A percentile compares a stretch with the other conserved stretches of the same genome.
phyloP scores from a whole-genome alignment of 1,139 yeast species.

The Geotrichum carabidarum region DNA sequence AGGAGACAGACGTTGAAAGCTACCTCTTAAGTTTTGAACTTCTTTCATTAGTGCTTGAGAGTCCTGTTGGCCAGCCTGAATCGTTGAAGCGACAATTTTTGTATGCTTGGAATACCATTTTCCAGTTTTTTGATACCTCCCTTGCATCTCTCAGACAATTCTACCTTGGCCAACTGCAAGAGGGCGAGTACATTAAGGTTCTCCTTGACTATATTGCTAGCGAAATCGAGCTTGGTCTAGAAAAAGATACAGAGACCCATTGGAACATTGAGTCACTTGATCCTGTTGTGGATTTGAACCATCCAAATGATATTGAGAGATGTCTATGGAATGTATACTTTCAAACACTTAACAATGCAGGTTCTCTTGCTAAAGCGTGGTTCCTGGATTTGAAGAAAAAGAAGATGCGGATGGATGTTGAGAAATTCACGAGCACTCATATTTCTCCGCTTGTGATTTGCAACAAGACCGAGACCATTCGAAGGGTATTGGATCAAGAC shows the following conservation, averaged over 20 bases:
- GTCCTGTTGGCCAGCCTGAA: slow-evolving; percentile 25
- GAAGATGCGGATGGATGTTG: slow-evolving; percentile 53
- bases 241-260: slow-evolving; percentile 14
- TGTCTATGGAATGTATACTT: slow-evolving; percentile 47
- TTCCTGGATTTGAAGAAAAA: slow-evolving; percentile 56
- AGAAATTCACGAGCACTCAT: slow-evolving; percentile 53
- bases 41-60: slow-evolving; percentile 30
- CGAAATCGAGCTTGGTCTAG: slow-evolving; percentile 18
- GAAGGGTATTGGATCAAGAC: slow-evolving; percentile 36
- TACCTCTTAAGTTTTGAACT: slow-evolving; percentile 32
- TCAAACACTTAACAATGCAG: slow-evolving; percentile 53
- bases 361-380: slow-evolving; percentile 70
- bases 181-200: slow-evolving; percentile 44
- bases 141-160: slow-evolving; percentile 58
- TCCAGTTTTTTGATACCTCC: slow-evolving; percentile 60
- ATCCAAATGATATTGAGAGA: slow-evolving; percentile 10
- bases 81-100: slow-evolving; percentile 40
- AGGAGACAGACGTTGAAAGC: slow-evolving; percentile 16
- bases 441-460: slow-evolving; percentile 63
- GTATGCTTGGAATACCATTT: slow-evolving; percentile 66
- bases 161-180: slow-evolving; percentile 55
- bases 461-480: slow-evolving; percentile 54
- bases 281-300: slow-evolving; percentile 34
- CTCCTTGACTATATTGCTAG: slow-evolving; percentile 30
- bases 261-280: slow-evolving; percentile 24